These are phyloP conservation scores for Daldinia eschscholtzii DNA, from an alignment of 2,329 filamentous ascomycete species.

Conservation along the genomic window DNA sequence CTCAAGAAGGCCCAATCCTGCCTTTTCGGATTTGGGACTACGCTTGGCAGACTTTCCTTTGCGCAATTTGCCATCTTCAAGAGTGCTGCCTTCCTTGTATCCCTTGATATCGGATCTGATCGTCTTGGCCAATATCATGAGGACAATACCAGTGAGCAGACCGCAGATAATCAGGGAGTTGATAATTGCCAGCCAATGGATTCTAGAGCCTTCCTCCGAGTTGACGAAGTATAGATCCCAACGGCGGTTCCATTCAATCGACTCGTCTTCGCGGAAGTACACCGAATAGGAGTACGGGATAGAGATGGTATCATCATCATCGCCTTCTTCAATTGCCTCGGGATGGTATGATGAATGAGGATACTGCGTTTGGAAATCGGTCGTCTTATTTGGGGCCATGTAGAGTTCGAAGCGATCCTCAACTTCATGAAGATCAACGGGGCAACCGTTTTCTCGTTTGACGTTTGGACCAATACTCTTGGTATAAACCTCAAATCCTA, in stretches of 20 bases:
- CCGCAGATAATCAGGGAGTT: constrained; percentile 89
- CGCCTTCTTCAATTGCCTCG: constrained; percentile 65
- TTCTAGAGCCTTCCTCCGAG: constrained; percentile 82
- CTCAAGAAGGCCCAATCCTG: constrained; percentile 69
- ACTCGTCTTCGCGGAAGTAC: constrained; percentile 86
- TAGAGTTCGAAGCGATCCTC: constrained; percentile 76
- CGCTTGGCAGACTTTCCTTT: constrained; percentile 55
- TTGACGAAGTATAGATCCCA: constrained; percentile 94
- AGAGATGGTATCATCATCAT: constrained; percentile 74
- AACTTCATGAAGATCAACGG: constrained; percentile 72
- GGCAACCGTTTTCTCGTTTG: constrained; percentile 76
- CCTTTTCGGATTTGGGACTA: constrained; percentile 66
- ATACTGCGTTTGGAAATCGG: constrained; percentile 61
- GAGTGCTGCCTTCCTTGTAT: constrained; percentile 71
- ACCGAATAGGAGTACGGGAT: constrained; percentile 92
- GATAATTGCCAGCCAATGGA: constrained; percentile 90
- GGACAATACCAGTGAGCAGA: constrained; percentile 80
- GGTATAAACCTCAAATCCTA: constrained; percentile 90
- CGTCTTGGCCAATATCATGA: constrained; percentile 84
- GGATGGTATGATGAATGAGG: constrained; percentile 71
- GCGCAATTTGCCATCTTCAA: constrained; percentile 75
- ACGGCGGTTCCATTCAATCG: constrained; percentile 83
- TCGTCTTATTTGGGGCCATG: constrained; percentile 73
- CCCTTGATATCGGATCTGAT: constrained; percentile 83
- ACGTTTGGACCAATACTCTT: constrained; percentile 78